Base-by-base conservation (phyloP, 306 rosid species). In the Luffa aegyptiaca region DNA sequence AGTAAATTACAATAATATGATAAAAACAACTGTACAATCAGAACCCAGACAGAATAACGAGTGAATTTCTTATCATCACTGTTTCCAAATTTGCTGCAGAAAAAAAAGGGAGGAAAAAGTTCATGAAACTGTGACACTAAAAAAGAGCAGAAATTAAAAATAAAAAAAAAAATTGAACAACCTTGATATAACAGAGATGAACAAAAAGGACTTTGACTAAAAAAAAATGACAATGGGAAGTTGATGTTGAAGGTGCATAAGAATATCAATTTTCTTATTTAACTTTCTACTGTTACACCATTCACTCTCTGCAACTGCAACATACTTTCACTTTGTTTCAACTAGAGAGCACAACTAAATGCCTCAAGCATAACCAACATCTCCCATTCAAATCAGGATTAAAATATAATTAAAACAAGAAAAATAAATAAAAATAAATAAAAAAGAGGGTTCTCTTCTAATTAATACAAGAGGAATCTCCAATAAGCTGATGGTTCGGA, bases 241-340 rank as follows among this genome's bases (percentile, higher is more conserved):
- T 69, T 39, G 75, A 39, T 39, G 75, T 69, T 42, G 18, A 69
- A 69, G 52, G 16, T 68, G 75, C 76, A 42, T 26, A 4, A 77
- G 56, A 61, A 57, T 37, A 20, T 26, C 65, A 58, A 77, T 57
- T 56, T 20, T 77, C 80, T 77, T 77, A 77, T 71, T 77, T 42
- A 77, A 61, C 44, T 77, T 77, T 48, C 81, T 78, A 78, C 70
- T 48, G 75, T 63, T 78, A 78, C 75, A 78, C 46, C 72, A 65
- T 58, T 12, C 80, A 26, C 69, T 56, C 80, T 57, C 80, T 20
- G 36, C 48, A 55, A 57, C 71, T 57, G 56, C 53, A 70, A 18
- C 41, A 73, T 49, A 49, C 46, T 49, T 73, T 31, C 10, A 75
- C 79, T 35, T 75, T 52, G 64, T 52, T 75, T 52, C 63, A 36